Percentiles rank a stretch among this genome's conserved stretches.
These are phyloP conservation scores for Candida glucosophila DNA, from an alignment of 1,139 yeast genomes.

Conservation along the genomic window DNA sequence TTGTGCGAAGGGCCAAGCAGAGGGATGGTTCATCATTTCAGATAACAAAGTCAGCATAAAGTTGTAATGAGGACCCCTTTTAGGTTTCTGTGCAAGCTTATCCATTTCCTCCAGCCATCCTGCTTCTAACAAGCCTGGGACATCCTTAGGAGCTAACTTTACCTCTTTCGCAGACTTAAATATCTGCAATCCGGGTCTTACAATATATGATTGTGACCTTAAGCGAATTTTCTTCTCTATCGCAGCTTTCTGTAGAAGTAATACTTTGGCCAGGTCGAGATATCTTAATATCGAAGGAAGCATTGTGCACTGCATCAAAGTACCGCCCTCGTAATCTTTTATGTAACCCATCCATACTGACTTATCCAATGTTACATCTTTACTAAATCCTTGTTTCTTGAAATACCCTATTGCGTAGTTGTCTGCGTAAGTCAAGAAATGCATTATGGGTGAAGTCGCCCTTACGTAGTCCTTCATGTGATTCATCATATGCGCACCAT, in stretches of 20 bases:
- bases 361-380: conserved; percentile 80
- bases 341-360: conserved; percentile 97
- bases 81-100: conserved; percentile 89
- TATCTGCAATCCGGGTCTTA: conserved; percentile 71
- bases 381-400: conserved; percentile 96
- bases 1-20: conserved; percentile 97
- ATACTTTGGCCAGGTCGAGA: conserved; percentile 78
- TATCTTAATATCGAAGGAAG: conserved; percentile 73
- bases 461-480: conserved; percentile 92
- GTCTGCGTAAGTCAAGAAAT: conserved; percentile 94
- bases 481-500: conserved; percentile 98
- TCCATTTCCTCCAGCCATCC: conserved; percentile 99
- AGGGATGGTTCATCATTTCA: conserved; percentile 88
- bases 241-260: conserved; percentile 85
- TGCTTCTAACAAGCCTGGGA: conserved; percentile 84
- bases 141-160: conserved; percentile 50
- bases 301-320: conserved; percentile 96
- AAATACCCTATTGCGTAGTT: conserved; percentile 98
- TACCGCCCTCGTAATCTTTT: conserved; percentile 98
- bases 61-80: conserved; percentile 90
- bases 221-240: conserved; percentile 75
- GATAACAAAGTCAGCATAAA: conserved; percentile 82
- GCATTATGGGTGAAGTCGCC: conserved; percentile 77
- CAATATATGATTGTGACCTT: conserved; percentile 70
- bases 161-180: conserved; percentile 49